These are phyloP conservation scores for Capsicum rhomboideum DNA, from an alignment of 257 asterid genomes.

Conservation along the genomic window DNA sequence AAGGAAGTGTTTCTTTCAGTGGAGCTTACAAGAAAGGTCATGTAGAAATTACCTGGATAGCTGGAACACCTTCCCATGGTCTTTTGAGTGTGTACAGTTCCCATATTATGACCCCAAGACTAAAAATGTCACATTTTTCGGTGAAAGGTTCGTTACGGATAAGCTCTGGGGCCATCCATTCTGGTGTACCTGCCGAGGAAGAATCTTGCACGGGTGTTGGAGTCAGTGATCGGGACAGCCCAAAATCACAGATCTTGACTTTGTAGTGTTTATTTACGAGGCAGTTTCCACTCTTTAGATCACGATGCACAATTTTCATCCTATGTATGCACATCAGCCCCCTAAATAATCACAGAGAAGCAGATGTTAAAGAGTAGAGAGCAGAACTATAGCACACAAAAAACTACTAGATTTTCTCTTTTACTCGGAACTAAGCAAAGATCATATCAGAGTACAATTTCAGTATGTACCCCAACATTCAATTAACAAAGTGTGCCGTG, in stretches of 20 bases:
- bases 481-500: background rate
- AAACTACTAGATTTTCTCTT: background rate
- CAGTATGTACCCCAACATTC: background rate
- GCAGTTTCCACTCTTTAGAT: slow-evolving; percentile 92
- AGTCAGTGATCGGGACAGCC: slow-evolving; percentile 62
- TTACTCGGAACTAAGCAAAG: background rate
- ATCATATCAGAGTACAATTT: background rate
- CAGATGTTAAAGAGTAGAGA: background rate
- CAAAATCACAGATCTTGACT: slow-evolving; percentile 87
- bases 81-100: slow-evolving; percentile 76
- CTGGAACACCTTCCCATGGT: slow-evolving; percentile 85
- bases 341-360: slow-evolving; percentile 25
- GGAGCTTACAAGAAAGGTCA: background rate
- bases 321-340: slow-evolving; percentile 80
- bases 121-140: slow-evolving; percentile 76
- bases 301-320: slow-evolving; percentile 85
- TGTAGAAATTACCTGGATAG: slow-evolving; percentile 45
- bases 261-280: slow-evolving; percentile 85
- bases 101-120: slow-evolving; percentile 91
- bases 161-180: slow-evolving; percentile 98
- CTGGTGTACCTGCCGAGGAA: slow-evolving; percentile 90
- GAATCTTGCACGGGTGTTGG: slow-evolving; percentile 46
- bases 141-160: slow-evolving; percentile 89
- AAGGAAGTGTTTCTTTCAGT: background rate
- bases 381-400: background rate